These are phyloP conservation scores for Epichloe baconii DNA, from an alignment of 2,329 filamentous ascomycete species.

Conservation along the genomic window DNA sequence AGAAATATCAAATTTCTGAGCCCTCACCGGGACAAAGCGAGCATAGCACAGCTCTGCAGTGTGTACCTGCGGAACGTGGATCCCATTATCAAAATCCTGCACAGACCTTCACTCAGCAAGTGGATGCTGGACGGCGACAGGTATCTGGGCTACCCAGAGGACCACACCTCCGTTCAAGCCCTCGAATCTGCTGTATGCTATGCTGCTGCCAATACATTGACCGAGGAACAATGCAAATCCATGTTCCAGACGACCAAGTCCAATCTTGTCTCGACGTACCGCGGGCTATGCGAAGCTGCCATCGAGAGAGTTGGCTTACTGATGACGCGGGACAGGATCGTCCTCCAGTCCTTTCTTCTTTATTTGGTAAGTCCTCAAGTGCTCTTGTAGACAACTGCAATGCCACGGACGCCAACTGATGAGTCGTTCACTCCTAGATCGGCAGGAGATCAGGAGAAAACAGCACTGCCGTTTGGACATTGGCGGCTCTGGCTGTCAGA, in stretches of 20 bases:
- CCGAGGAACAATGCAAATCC: conserved; percentile 11
- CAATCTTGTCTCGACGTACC: conserved; percentile 8
- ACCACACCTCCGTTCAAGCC: conserved; percentile 4
- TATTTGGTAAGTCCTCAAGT: conserved; percentile 9
- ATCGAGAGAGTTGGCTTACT: conserved; percentile 13
- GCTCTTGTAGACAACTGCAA: not conserved
- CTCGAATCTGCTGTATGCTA: conserved; percentile 13
- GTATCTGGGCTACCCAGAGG: conserved; percentile 14
- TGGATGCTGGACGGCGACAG: conserved; percentile 10
- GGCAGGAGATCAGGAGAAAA: conserved; percentile 5
- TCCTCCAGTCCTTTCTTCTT: conserved; percentile 18
- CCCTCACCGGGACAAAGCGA: not conserved
- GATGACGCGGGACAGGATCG: conserved; percentile 14
- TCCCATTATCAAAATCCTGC: conserved; percentile 9
- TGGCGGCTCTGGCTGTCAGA: conserved; percentile 5
- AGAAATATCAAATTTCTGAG: not conserved
- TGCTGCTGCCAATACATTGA: conserved; percentile 13
- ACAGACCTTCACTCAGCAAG: conserved; percentile 5
- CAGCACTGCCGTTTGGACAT: conserved; percentile 5
- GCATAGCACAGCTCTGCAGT: not conserved
- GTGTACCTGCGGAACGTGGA: conserved; percentile 8
- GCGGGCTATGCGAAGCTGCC: conserved; percentile 2
- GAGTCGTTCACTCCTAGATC: not conserved
- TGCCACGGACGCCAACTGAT: not conserved
- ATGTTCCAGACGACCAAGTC: conserved; percentile 8